Base-by-base conservation (phyloP, 495 filamentous ascomycete species). In the Aspergillus nidulans region DNA sequence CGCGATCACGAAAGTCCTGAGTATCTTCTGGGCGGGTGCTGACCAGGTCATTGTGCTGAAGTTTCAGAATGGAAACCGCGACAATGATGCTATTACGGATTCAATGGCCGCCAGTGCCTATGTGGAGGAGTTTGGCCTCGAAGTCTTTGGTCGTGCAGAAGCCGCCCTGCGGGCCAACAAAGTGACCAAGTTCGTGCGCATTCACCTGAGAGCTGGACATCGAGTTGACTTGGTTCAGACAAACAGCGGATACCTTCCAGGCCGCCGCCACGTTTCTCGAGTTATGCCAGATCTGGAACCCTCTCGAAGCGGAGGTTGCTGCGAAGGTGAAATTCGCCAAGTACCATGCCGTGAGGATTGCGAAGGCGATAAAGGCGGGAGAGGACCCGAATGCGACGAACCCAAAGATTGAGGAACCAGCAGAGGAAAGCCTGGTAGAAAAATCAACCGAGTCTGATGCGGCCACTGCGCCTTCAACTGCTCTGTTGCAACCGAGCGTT, bases 311-410 rank as follows among this genome's bases (percentile, higher is more conserved):
- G 13, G 94, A 98, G 63, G 83, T 87, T 45, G 81, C 84, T 39
- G 83, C 89, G 21, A 96, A 95, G 73, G 89, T 91, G 69, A 96
- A 92, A 67, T 99, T 87, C 68, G 90, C 92, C 36, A 97, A 97
- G 69, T 97, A 88, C 78, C 95, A 99, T 68, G 91, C 94, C 13
- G 69, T 92, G 12, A 83, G 95, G 40, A 97, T 99, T 65, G 77
- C 83, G 2, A 95, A 92, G 72, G 95, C 92, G 1, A 80, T 95
- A 58, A 92, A 89, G 69, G 88, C 90, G 16, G 92, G 92, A 41
- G 87, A 90, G 56, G 92, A 99, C 66, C 92, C 94, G 4, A 99
- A 99, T 66, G 82, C 84, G 43, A 86, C 89, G 13, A 97, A 96
- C 60, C 92, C 92, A 0, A 82, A 79, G 49, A 77, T 76, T 25